Evolutionary conservation across 2,329 filamentous ascomycete genomes (phyloP).

Genomic region (Leptosphaerulina australis): DNA sequence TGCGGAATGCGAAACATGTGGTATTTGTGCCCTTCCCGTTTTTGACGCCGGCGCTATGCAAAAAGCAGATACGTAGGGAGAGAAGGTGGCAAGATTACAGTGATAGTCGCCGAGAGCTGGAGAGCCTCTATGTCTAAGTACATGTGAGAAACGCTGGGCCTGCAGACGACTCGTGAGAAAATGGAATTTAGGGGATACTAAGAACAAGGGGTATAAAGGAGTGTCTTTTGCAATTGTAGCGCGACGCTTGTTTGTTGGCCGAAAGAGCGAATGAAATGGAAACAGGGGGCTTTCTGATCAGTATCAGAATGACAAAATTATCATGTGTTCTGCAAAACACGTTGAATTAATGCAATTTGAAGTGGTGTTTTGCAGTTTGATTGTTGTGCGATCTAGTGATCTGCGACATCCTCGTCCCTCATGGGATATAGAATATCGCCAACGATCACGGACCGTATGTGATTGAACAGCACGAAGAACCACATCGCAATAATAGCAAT

Average conservation of each 20-base stretch:
- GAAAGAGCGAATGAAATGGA: constrained; percentile 21
- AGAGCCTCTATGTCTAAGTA: constrained; percentile 21
- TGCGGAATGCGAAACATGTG: constrained; percentile 20
- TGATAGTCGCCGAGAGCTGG: constrained; percentile 2
- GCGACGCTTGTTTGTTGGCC: constrained; percentile 15
- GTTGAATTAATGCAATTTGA: constrained; percentile 1
- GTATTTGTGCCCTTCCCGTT: constrained; percentile 24
- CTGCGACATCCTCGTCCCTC: constrained; percentile 62
- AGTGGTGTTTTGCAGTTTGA: not conserved
- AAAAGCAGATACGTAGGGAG: constrained; percentile 19
- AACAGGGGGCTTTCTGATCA: not conserved
- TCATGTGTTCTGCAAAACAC: not conserved
- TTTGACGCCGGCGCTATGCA: constrained; percentile 37
- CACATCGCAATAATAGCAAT: constrained; percentile 60
- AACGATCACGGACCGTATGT: constrained; percentile 58
- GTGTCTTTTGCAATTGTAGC: constrained; percentile 24
- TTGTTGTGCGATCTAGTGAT: constrained; percentile 28
- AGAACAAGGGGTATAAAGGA: constrained; percentile 25
- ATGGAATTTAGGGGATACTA: constrained; percentile 3
- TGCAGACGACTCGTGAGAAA: constrained; percentile 24
- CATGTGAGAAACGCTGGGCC: constrained; percentile 26
- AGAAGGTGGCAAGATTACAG: constrained; percentile 26
- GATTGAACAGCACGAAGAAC: constrained; percentile 59
- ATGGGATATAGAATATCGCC: constrained; percentile 64
- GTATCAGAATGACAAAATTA: not conserved